Evolutionary conservation across 306 rosid species (phyloP), one percentile per base, ranked within the genome.

Genomic region (Macrotyloma uniflorum): DNA sequence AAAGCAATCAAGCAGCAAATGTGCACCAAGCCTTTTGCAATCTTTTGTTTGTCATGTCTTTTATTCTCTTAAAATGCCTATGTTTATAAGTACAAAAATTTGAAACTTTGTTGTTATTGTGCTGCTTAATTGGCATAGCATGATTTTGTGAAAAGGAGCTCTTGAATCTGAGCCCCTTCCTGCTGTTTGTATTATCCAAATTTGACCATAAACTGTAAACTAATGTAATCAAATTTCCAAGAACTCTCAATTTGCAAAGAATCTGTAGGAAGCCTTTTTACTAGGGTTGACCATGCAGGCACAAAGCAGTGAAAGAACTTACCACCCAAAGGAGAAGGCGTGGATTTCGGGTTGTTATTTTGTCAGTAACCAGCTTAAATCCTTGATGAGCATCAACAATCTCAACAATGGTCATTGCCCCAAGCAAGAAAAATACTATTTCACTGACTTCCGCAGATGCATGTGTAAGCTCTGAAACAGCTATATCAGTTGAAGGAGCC

Each of bases 341-440:
- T 10, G 98, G 96, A 69, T 91, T 95, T 83, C 97, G 89, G 79
- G 98, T 92, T 71, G 91, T 95, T 55, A 95, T 95, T 70, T 85
- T 92, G 87, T 92, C 98, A 15, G 98, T 89, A 83, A 95, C 97
- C 84, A 95, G 83, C 87, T 95, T 95, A 86, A 95, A 95, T 78
- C 98, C 98, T 85, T 92, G 98, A 91, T 95, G 98, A 72, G 98
- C 90, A 59, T 95, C 98, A 69, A 95, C 74, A 46, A 95, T 88
- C 83, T 95, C 98, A 62, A 95, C 98, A 66, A 95, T 95, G 64
- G 98, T 95, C 98, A 95, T 95, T 64, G 98, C 98, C 63, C 97
- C 98, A 68, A 95, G 91, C 89, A 95, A 73, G 90, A 95, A 95
- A 85, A 92, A 95, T 80, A 95, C 98, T 84, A 95, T 92, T 84